Evolutionary conservation across 495 filamentous ascomycete genomes (phyloP).

Genomic region (Penicillium turbatum): DNA sequence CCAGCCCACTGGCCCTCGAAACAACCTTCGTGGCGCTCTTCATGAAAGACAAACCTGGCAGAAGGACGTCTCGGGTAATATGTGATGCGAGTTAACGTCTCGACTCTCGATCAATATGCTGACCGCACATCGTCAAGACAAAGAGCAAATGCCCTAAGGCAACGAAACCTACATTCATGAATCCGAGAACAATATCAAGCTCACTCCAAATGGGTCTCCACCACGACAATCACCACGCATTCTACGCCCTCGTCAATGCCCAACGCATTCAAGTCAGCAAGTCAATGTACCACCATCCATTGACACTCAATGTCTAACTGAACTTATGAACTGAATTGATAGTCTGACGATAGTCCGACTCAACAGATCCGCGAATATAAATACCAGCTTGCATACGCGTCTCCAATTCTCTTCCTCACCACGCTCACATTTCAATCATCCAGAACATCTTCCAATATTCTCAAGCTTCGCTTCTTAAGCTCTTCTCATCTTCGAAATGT

Average conservation of each 20-base stretch:
- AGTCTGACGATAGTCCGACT: background rate
- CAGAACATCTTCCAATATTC: constrained; percentile 13
- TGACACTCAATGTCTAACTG: background rate
- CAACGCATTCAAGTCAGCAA: background rate
- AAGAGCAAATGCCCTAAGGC: background rate
- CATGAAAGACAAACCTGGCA: background rate
- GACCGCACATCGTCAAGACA: background rate
- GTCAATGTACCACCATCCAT: constrained; percentile 4
- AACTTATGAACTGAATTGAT: background rate
- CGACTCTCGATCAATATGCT: background rate
- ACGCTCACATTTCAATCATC: constrained; percentile 12
- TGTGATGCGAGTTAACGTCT: background rate
- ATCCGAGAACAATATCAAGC: constrained; percentile 3
- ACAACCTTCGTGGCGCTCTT: background rate
- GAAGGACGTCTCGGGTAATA: background rate
- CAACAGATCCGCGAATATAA: constrained; percentile 8
- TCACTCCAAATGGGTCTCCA: background rate
- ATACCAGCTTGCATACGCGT: background rate
- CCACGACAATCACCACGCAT: background rate
- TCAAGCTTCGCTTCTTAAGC: constrained; percentile 26
- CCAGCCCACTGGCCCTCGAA: too few species aligned
- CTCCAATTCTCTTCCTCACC: constrained; percentile 14
- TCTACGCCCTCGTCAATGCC: background rate
- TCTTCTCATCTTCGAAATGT: constrained; percentile 33
- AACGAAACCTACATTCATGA: background rate